Base-by-base conservation (phyloP, 2,329 filamentous ascomycete species). In the Furcasterigmium furcatum region DNA sequence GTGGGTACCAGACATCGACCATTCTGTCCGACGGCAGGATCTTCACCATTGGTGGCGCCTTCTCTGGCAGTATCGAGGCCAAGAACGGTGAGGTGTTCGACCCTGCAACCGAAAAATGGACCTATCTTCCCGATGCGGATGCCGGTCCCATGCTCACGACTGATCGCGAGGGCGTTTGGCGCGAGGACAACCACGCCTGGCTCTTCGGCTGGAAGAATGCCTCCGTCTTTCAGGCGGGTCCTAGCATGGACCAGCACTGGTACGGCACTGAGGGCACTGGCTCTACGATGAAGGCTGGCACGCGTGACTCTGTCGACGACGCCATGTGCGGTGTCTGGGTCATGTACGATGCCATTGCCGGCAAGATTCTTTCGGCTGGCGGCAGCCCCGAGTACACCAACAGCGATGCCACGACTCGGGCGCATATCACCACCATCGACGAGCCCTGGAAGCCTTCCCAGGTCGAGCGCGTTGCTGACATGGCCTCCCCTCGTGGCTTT, bases 61-160 rank as follows among this genome's bases (percentile, higher is more conserved):
- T 58, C 52, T 74, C 67, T 9, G 80, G 79, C 24, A 70, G 64
- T 0, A 46, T 53, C 4, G 67, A 71, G 25, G 66, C 66, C 24
- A 83, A 82, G 64, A 72, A 79, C 47, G 80, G 76, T 36, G 80
- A 84, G 53, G 58, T 80, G 16, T 81, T 71, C 55, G 61, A 76
- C 46, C 68, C 73, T 1, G 56, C 48, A 2, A 53, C 61, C 4
- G 68, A 76, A 27, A 58, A 58, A 3, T 83, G 79, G 79, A 70
- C 63, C 0, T 52, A 62, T 18, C 57, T 80, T 1, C 53, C 62
- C 2, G 69, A 67, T 20, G 67, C 68, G 13, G 59, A 64, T 9
- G 72, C 74, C 5, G 64, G 63, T 18, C 70, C 71, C 1, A 79
- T 80, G 61, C 60, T 79, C 21, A 83, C 77, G 29, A 71, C 64